Evolutionary conservation across 2,329 filamentous ascomycete genomes (phyloP).

Genomic region (Neopestalotiopsis clavispora): DNA sequence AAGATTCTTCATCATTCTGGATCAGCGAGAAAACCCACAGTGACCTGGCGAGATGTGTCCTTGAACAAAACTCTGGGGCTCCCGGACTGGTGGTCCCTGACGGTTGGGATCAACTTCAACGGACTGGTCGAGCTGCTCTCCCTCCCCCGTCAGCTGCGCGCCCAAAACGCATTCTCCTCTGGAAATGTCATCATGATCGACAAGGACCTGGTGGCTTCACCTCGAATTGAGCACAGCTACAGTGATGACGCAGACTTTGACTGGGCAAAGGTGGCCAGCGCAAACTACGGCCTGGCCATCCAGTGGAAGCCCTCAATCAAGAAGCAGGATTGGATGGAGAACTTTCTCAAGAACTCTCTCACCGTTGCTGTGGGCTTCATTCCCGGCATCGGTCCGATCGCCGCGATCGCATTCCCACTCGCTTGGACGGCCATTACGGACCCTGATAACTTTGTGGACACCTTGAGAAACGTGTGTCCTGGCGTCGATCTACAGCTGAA

Average conservation of each 20-base stretch:
- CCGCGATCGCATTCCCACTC: neutral
- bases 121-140: neutral
- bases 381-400: neutral
- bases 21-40: neutral
- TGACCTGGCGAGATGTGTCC: neutral
- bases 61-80: neutral
- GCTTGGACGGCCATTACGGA: neutral
- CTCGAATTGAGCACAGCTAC: neutral
- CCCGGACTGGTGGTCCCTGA: neutral
- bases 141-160: neutral
- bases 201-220: neutral
- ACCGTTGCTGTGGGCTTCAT: neutral
- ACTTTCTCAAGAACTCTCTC: neutral
- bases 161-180: neutral
- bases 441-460: neutral
- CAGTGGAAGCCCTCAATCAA: neutral
- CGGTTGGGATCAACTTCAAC: neutral
- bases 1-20: neutral
- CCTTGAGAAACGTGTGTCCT: neutral
- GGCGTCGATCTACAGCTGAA: neutral
- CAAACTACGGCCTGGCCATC: neutral
- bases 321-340: neutral
- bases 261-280: neutral
- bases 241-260: neutral
- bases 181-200: neutral